Evolutionary conservation across 305 asterid genomes (phyloP).

Genomic region (Andrographis paniculata): DNA sequence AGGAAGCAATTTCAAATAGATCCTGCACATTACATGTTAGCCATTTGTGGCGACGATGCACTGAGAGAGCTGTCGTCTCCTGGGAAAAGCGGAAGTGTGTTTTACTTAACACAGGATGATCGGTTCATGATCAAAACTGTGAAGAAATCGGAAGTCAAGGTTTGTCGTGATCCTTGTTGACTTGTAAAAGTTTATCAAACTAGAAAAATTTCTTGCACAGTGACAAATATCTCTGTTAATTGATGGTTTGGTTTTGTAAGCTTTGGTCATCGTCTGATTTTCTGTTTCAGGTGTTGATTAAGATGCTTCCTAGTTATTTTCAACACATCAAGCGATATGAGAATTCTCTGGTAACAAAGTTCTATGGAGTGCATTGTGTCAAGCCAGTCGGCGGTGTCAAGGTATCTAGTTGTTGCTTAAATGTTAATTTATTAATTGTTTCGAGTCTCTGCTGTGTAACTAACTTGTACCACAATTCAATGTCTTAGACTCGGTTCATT

Average conservation of each 20-base stretch:
- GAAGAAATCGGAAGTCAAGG: constrained; percentile 97
- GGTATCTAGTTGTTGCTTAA: constrained; percentile 32
- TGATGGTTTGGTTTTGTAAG: no score
- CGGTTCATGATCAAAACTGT: constrained; percentile 96
- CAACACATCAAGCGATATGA: constrained; percentile 70
- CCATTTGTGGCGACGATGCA: constrained; percentile 92
- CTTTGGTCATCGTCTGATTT: no score
- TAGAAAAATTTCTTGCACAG: neutral
- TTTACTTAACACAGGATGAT: constrained; percentile 92
- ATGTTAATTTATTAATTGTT: constrained; percentile 3
- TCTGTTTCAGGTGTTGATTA: constrained; percentile 67
- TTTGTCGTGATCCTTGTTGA: constrained; percentile 41
- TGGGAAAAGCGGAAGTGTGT: constrained; percentile 96
- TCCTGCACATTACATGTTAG: constrained; percentile 95
- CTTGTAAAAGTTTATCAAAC: constrained; percentile 15
- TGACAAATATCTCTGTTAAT: no score
- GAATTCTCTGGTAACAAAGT: constrained; percentile 85
- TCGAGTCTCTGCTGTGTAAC: neutral
- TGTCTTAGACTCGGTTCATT: constrained; percentile 74
- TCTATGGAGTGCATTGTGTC: constrained; percentile 94
- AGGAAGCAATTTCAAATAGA: constrained; percentile 90
- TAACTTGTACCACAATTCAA: constrained; percentile 12
- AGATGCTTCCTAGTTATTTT: constrained; percentile 90
- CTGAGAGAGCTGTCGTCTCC: constrained; percentile 95
- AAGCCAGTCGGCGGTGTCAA: constrained; percentile 94